Percentiles rank a stretch among this genome's conserved stretches.
Evolutionary conservation across 352 stramenopile species (phyloP).

Genomic region (Phytophthora pseudosyringae): DNA sequence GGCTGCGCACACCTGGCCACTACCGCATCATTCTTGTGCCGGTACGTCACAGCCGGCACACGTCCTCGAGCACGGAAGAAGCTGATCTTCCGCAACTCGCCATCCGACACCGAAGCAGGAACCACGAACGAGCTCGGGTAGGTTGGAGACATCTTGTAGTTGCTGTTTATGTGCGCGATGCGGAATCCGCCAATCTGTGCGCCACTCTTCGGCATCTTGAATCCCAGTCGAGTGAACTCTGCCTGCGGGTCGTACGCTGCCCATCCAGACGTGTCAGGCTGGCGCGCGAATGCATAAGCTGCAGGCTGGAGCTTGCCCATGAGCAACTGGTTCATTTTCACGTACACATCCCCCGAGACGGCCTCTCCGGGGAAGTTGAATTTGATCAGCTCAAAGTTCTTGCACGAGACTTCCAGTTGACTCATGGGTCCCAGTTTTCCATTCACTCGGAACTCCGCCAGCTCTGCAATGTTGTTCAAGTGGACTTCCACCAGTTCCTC

Average conservation of each 20-base stretch:
- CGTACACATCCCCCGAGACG: slow-evolving; percentile 69
- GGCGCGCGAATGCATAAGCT: slow-evolving; percentile 51
- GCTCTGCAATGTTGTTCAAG: slow-evolving; percentile 79
- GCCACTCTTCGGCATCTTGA: slow-evolving; percentile 48
- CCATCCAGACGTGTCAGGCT: slow-evolving; percentile 62
- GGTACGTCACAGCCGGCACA: slow-evolving; percentile 93
- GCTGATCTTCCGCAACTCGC: slow-evolving; percentile 86
- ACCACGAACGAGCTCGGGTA: slow-evolving; percentile 91
- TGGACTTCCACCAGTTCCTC: slow-evolving; percentile 67
- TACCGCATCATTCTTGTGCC: slow-evolving; percentile 89
- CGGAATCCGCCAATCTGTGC: slow-evolving; percentile 63
- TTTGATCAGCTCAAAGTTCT: slow-evolving; percentile 86
- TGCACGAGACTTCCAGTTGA: slow-evolving; percentile 85
- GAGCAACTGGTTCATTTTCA: slow-evolving; percentile 71
- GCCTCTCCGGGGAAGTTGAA: slow-evolving; percentile 77
- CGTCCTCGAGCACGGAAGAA: slow-evolving; percentile 93
- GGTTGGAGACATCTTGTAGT: slow-evolving; percentile 83
- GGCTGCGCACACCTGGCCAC: slow-evolving; percentile 95
- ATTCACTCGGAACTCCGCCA: slow-evolving; percentile 61
- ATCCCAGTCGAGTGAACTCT: slow-evolving; percentile 69
- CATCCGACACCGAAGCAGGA: slow-evolving; percentile 92
- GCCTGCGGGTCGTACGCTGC: slow-evolving; percentile 54
- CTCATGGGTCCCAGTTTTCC: slow-evolving; percentile 56
- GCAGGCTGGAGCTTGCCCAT: slow-evolving; percentile 54
- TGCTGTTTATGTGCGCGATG: slow-evolving; percentile 71